phyloP scores from a whole-genome alignment of 2,329 filamentous ascomycete genomes.

The Lasiodiplodia gonubiensis region DNA sequence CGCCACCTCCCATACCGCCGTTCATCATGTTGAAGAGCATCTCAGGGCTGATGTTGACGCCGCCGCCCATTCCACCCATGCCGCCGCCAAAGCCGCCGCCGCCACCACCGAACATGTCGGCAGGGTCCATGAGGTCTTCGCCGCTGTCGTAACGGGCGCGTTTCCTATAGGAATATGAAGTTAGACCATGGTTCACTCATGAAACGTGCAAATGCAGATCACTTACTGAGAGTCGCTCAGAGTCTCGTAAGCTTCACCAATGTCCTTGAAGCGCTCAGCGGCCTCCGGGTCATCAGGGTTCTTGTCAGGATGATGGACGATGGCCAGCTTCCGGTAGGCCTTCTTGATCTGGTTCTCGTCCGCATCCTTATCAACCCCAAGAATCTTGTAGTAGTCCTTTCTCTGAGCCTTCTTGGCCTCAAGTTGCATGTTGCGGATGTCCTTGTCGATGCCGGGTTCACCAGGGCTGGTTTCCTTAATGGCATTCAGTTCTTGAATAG shows the following conservation, averaged over 20 bases:
- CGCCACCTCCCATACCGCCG: slow-evolving; percentile 13
- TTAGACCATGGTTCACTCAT: not conserved
- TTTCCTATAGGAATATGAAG: slow-evolving; percentile 59
- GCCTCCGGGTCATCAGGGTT: slow-evolving; percentile 86
- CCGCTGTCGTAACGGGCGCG: slow-evolving; percentile 89
- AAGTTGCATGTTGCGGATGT: slow-evolving; percentile 87
- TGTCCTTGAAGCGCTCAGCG: slow-evolving; percentile 94
- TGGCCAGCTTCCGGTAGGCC: slow-evolving; percentile 93
- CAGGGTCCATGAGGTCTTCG: slow-evolving; percentile 85
- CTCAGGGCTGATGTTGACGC: slow-evolving; percentile 56
- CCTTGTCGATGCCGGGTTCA: slow-evolving; percentile 79
- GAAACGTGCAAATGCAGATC: not conserved
- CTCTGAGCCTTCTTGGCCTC: slow-evolving; percentile 97
- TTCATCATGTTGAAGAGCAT: slow-evolving; percentile 34
- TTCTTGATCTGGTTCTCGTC: slow-evolving; percentile 89
- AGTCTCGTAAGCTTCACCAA: slow-evolving; percentile 95
- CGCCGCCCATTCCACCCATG: slow-evolving; percentile 47
- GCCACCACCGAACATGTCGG: slow-evolving; percentile 79
- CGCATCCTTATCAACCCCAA: slow-evolving; percentile 85
- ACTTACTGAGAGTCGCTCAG: slow-evolving; percentile 90
- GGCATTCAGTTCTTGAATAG: slow-evolving; percentile 85
- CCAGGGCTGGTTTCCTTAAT: slow-evolving; percentile 82
- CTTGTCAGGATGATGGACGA: slow-evolving; percentile 96
- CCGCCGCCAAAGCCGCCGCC: slow-evolving; percentile 50
- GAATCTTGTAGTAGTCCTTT: slow-evolving; percentile 99